Evolutionary conservation across 2,329 filamentous ascomycete species (phyloP), one percentile per base, ranked within the genome.

Genomic region (Metarhizium album): DNA sequence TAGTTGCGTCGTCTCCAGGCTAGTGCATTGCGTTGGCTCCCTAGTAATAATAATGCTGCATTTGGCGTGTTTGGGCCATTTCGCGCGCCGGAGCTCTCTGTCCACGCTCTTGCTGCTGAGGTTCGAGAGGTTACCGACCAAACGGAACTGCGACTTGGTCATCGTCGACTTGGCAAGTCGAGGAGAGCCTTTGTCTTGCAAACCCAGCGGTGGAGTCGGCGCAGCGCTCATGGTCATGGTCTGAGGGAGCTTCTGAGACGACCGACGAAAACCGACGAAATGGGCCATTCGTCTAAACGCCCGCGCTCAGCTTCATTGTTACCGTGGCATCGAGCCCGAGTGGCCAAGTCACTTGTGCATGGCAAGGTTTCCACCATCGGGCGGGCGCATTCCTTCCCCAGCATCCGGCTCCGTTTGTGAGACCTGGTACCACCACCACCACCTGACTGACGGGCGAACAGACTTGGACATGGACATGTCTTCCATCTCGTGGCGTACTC

Each of bases 51-150:
- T n/a, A n/a, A n/a, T n/a, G n/a, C 22, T 27, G 27, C 42, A 45
- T 43, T 27, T 46, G 33, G 22, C 43, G 29, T n/a, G 14, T 38
- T 42, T 29, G 43, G 33, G 18, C n/a, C 37, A 24, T 23, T 43
- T 33, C 18, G 11, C 6, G 40, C 31, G 35, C 35, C 16, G 37
- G 20, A 29, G n/a, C 23, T 42, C 23, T 42, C 43, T 24, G 23
- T 27, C 29, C 31, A 46, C 51, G 29, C 42, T 31, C 31, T 40
- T 23, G 4, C 23, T 42, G 11, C 7, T 9, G 3, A 29, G 49
- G 4, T 54, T n/a, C n/a, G 31, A 54, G 38, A 49, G 52, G 52
- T 49, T 54, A 52, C 52, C 52, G 45, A 54, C 52, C 27, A 22
- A 37, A n/a, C 47, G 52, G 49, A 45, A 52, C 49, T 48, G 37